Percentiles rank a stretch among this genome's conserved stretches.
phyloP scores from a whole-genome alignment of 2,329 filamentous ascomycete species.

The Arthrobotrys musiformis region DNA sequence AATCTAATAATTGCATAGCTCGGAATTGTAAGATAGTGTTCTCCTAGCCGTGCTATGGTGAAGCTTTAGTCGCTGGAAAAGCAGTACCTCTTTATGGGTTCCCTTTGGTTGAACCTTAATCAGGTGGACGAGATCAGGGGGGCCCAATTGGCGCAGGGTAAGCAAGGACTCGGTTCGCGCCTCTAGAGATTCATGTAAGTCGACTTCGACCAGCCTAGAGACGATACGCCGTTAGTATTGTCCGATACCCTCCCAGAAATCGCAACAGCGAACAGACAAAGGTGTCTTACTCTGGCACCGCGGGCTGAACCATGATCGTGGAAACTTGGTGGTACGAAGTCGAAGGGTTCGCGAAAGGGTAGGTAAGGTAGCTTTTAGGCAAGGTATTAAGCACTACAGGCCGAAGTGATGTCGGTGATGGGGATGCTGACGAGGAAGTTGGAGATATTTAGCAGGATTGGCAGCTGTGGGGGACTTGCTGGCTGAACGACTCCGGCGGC shows the following conservation, averaged over 20 bases:
- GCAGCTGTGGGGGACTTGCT: conserved; percentile 10
- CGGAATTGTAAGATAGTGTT: conserved; percentile 14
- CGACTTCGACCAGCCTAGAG: conserved; percentile 87
- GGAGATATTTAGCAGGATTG: conserved; percentile 18
- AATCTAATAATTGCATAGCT: conserved; percentile 67
- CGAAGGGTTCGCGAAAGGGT: conserved; percentile 1
- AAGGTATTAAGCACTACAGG: background rate
- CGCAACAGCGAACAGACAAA: background rate
- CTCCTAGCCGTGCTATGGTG: background rate
- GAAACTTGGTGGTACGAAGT: conserved; percentile 18
- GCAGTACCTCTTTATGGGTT: conserved; percentile 59
- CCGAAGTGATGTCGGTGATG: conserved; percentile 1
- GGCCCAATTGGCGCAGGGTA: conserved; percentile 88
- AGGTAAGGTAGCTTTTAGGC: background rate
- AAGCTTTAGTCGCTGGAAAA: background rate
- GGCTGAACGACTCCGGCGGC: conserved; percentile 5
- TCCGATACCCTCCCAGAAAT: background rate
- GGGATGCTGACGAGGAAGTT: background rate
- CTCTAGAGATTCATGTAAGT: conserved; percentile 89
- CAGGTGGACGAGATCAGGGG: conserved; percentile 93
- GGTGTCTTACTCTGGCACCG: conserved; percentile 55
- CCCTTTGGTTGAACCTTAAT: conserved; percentile 70
- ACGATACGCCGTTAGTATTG: conserved; percentile 11
- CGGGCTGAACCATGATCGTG: conserved; percentile 52
- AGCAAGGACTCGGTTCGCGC: conserved; percentile 89